Evolutionary conservation across 1,284 basidiomycete species (phyloP).

Genomic region (Fomitiporia mediterranea): DNA sequence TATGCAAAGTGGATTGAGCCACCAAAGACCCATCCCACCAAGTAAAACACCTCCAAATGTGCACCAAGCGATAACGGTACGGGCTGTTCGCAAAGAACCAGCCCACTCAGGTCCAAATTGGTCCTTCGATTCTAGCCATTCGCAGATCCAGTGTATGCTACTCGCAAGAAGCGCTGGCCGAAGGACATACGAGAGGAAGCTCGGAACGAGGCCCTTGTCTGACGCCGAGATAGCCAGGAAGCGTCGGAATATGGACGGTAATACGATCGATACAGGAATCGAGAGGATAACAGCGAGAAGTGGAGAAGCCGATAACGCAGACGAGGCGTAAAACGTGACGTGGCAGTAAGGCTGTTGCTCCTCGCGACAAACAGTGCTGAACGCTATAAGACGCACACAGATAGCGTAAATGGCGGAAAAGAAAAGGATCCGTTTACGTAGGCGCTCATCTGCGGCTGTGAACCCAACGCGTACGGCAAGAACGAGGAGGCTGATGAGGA

Average conservation of each 20-base stretch:
- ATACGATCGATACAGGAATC: constrained; percentile 47
- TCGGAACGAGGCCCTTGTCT: constrained; percentile 64
- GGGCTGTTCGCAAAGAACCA: constrained; percentile 40
- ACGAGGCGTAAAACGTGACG: constrained; percentile 82
- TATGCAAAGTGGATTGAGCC: constrained; percentile 66
- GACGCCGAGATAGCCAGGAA: constrained; percentile 69
- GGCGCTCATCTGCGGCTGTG: constrained; percentile 58
- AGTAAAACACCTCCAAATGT: constrained; percentile 49
- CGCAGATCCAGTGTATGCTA: constrained; percentile 71
- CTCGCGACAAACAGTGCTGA: constrained; percentile 87
- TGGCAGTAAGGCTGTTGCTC: constrained; percentile 88
- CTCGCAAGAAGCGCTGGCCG: constrained; percentile 55
- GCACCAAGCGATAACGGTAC: constrained; percentile 60
- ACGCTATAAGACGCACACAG: constrained; percentile 70
- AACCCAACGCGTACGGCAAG: constrained; percentile 57
- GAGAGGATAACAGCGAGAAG: constrained; percentile 49
- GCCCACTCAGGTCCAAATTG: constrained; percentile 39
- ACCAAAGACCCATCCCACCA: constrained; percentile 64
- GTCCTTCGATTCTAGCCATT: constrained; percentile 64
- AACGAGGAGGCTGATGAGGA: constrained; percentile 61
- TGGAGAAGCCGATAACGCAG: constrained; percentile 62
- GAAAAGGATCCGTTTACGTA: constrained; percentile 73
- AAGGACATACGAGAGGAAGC: constrained; percentile 59
- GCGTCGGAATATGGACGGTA: constrained; percentile 57
- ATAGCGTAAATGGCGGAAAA: constrained; percentile 64